These are phyloP conservation scores for Saprolegnia parasitica DNA, from an alignment of 352 stramenopile species.

Conservation along the genomic window DNA sequence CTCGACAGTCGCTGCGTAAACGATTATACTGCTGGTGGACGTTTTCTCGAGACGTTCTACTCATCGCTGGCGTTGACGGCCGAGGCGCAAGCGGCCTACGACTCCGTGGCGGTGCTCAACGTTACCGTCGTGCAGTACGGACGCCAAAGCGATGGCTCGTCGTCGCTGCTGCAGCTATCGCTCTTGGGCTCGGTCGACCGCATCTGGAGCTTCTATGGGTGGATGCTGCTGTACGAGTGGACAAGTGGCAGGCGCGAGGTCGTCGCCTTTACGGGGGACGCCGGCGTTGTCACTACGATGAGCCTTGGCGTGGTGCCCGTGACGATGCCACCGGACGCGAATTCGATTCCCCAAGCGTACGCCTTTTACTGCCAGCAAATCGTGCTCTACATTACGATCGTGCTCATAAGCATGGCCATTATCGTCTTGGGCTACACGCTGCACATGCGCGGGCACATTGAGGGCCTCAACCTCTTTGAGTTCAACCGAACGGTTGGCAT, in stretches of 20 bases:
- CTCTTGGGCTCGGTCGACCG: slow-evolving; percentile 1
- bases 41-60: too few relatives aligned
- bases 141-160: not conserved
- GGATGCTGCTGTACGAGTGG: slow-evolving; percentile 15
- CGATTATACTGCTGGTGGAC: too few relatives aligned
- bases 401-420: not conserved
- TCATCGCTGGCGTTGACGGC: too few relatives aligned
- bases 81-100: too few relatives aligned
- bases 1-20: too few relatives aligned
- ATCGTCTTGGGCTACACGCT: slow-evolving; percentile 1
- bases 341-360: not conserved
- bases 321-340: not conserved
- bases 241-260: slow-evolving; percentile 8
- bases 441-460: not conserved
- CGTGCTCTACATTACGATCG: slow-evolving; percentile 16
- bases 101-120: too few relatives aligned
- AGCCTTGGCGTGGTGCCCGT: not conserved
- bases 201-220: slow-evolving; percentile 11
- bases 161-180: not conserved
- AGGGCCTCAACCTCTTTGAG: slow-evolving; percentile 7
- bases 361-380: not conserved
- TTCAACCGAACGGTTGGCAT: slow-evolving; percentile 4
- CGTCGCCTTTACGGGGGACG: not conserved
- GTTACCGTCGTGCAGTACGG: not conserved
- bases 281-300: not conserved